Evolutionary conservation across 2,329 filamentous ascomycete species (phyloP), one percentile per base, ranked within the genome.

Genomic region (Aspergillus alliaceus): DNA sequence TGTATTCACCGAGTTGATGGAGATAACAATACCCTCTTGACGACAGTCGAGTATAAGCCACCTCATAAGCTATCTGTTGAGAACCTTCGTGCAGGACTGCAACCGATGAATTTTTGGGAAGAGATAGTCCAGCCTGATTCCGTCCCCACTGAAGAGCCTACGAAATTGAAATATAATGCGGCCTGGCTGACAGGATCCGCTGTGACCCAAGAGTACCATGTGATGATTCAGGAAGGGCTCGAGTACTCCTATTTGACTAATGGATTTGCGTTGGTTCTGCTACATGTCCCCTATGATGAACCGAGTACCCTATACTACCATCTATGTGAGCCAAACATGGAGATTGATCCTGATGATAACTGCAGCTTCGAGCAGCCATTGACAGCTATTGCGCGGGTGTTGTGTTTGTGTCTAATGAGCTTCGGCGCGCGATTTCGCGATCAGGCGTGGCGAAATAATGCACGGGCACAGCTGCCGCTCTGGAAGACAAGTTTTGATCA

Each of bases 221-320:
- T 68, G 4, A 72, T 71, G 62, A 66, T 71, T 37, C 39, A 67
- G 52, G 62, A 69, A 53, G 65, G 68, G 2, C 60, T 69, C 12
- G 63, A 65, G 49, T 67, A 66, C 49, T 69, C 66, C 11, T 67
- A 64, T 58, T 20, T 72, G 37, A 65, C 65, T 1, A 68, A 59
- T 47, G 64, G 67, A 2, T 20, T 68, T 6, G 58, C 58, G 4
- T 31, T 57, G 9, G 61, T 71, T 4, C 59, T 62, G 15, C 60
- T 67, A 8, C 34, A 52, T 3, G 56, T 71, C 14, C 62, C 57
- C 6, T 57, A 64, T 8, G 47, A 69, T 40, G 58, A 69, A 8
- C 64, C 67, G 7, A 58, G 22, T 14, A 67, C 57, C 6, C 63
- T 72, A 2, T 67, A 68, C 56, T 70, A 72, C 57, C 63, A 65